phyloP scores from a whole-genome alignment of 768 basidiomycete species.

The Leccinum fibrillosum region DNA sequence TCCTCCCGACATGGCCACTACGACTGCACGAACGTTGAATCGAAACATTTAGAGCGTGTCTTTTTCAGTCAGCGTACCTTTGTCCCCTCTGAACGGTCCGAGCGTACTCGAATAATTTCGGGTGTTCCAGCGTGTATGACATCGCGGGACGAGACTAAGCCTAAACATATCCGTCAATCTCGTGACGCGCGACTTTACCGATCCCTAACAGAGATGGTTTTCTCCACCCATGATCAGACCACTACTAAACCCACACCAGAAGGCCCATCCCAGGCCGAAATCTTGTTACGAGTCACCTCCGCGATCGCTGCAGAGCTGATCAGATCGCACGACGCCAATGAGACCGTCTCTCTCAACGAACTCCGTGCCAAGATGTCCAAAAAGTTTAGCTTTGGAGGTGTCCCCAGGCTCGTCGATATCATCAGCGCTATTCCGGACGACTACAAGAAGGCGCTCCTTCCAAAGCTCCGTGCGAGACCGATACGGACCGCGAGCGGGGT shows the following conservation, averaged over 20 bases:
- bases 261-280: slow-evolving; percentile 89
- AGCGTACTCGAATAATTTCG: slow-evolving; percentile 14
- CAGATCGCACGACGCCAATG: slow-evolving; percentile 74
- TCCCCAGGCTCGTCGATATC: slow-evolving; percentile 94
- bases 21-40: slow-evolving; percentile 46
- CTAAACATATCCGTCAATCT: slow-evolving; percentile 5
- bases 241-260: not conserved
- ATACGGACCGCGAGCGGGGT: slow-evolving; percentile 97
- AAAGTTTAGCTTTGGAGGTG: slow-evolving; percentile 80
- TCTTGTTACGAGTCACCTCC: slow-evolving; percentile 85
- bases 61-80: slow-evolving; percentile 11
- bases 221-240: not conserved
- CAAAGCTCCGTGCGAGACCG: slow-evolving; percentile 88
- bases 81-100: slow-evolving; percentile 27
- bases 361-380: slow-evolving; percentile 87
- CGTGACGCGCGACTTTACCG: not conserved
- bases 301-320: slow-evolving; percentile 95
- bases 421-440: slow-evolving; percentile 98
- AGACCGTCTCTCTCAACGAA: slow-evolving; percentile 81
- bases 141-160: slow-evolving; percentile 9
- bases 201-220: slow-evolving; percentile 34
- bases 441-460: slow-evolving; percentile 87
- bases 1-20: slow-evolving; percentile 92
- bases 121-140: slow-evolving; percentile 6
- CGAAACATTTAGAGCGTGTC: not conserved